phyloP scores from a whole-genome alignment of 2,329 filamentous ascomycete genomes.

The Fusarium sarcochroum region DNA sequence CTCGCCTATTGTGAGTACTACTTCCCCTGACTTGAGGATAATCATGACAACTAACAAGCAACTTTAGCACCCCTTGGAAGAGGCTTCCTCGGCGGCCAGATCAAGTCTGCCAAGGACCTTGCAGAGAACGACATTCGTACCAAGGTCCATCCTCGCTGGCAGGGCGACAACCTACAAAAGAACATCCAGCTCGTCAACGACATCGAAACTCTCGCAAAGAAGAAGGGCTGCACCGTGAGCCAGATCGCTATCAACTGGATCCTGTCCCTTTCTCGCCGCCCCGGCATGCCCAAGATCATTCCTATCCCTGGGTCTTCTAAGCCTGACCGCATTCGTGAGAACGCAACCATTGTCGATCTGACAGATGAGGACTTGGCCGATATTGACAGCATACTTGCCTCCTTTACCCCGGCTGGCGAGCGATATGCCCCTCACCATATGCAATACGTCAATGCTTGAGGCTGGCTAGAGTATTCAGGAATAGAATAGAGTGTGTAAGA shows the following conservation, averaged over 20 bases:
- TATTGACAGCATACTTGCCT: constrained; percentile 64
- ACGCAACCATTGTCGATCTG: constrained; percentile 65
- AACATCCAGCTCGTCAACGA: constrained; percentile 74
- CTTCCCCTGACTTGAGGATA: constrained; percentile 2
- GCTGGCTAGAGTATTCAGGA: neutral
- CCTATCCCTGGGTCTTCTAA: constrained; percentile 77
- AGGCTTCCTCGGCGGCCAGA: constrained; percentile 65
- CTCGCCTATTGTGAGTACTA: constrained; percentile 69
- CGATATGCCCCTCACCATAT: constrained; percentile 60
- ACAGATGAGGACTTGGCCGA: constrained; percentile 64
- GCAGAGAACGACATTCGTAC: constrained; percentile 64
- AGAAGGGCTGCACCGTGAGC: constrained; percentile 71
- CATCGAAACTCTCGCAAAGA: constrained; percentile 68
- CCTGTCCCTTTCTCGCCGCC: constrained; percentile 61
- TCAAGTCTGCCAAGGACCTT: constrained; percentile 69
- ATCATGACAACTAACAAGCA: constrained; percentile 16
- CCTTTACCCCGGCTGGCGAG: constrained; percentile 62
- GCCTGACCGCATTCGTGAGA: constrained; percentile 71
- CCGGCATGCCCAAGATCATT: constrained; percentile 70
- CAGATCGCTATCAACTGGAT: constrained; percentile 79
- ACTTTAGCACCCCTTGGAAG: constrained; percentile 61
- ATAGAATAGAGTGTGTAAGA: neutral
- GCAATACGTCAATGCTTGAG: constrained; percentile 37
- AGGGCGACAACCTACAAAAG: constrained; percentile 71
- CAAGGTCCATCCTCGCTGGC: constrained; percentile 67